These are phyloP conservation scores for Solanum pinnatisectum DNA, from an alignment of 257 asterid genomes.

Conservation along the genomic window DNA sequence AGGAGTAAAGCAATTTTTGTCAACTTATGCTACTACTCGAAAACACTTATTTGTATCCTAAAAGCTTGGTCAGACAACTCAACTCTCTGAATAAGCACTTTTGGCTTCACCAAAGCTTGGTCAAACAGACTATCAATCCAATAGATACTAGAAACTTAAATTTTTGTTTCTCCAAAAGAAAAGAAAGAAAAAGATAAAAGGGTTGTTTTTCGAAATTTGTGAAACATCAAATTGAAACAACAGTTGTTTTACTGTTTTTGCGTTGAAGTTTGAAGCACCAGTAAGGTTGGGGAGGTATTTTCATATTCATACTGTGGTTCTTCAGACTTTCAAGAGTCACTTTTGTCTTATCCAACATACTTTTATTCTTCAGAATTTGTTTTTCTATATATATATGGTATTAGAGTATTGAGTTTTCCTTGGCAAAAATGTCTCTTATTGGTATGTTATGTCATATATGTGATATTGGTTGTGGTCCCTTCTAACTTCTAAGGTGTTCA, in stretches of 20 bases:
- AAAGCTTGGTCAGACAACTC: background rate
- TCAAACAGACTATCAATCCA: background rate
- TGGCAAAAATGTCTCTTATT: background rate
- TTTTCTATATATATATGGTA: background rate
- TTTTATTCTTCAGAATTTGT: background rate
- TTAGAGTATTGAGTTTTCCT: background rate
- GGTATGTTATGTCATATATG: background rate
- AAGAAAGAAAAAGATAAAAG: background rate
- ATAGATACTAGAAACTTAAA: background rate
- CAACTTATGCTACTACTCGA: no score
- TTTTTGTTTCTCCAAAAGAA: background rate
- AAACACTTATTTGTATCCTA: background rate
- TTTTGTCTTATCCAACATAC: background rate
- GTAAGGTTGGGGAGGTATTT: background rate
- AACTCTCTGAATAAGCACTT: background rate
- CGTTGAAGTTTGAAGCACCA: no score
- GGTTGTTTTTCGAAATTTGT: background rate
- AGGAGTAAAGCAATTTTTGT: background rate
- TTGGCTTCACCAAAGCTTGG: background rate
- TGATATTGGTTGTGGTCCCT: background rate
- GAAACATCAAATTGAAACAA: background rate
- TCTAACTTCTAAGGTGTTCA: background rate
- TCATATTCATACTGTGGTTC: background rate
- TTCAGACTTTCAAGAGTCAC: background rate
- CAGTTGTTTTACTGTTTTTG: background rate